These are phyloP conservation scores for Fusarium fujikuroi DNA, from an alignment of 2,329 filamentous ascomycete genomes.

Conservation along the genomic window DNA sequence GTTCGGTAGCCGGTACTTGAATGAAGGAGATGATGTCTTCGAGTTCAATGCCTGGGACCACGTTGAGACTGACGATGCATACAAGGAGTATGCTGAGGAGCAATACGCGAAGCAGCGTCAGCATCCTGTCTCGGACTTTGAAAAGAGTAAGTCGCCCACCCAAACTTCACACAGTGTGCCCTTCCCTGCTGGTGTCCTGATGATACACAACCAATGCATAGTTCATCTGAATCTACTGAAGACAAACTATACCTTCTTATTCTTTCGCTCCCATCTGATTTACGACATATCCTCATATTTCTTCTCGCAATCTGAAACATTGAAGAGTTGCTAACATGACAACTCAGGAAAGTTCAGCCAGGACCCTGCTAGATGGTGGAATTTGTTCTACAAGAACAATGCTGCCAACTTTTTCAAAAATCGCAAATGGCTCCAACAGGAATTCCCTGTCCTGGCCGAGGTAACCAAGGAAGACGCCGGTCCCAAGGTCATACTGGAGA, in stretches of 20 bases:
- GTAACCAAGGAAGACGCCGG: slow-evolving; percentile 78
- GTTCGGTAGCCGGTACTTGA: slow-evolving; percentile 89
- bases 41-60: slow-evolving; percentile 99
- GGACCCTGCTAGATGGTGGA: slow-evolving; percentile 96
- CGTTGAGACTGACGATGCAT: slow-evolving; percentile 89
- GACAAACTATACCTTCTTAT: slow-evolving; percentile 66
- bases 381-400: slow-evolving; percentile 98
- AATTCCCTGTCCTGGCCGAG: slow-evolving; percentile 88
- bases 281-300: slow-evolving; percentile 26
- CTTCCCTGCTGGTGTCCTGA: slow-evolving; percentile 56
- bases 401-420: slow-evolving; percentile 98
- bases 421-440: slow-evolving; percentile 94
- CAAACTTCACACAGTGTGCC: background rate
- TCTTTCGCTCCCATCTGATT: slow-evolving; percentile 82
- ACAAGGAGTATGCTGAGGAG: slow-evolving; percentile 84
- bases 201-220: slow-evolving; percentile 72
- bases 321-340: slow-evolving; percentile 52
- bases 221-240: slow-evolving; percentile 77
- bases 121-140: slow-evolving; percentile 90
- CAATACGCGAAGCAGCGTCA: slow-evolving; percentile 88
- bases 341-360: slow-evolving; percentile 80
- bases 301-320: slow-evolving; percentile 28
- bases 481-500: slow-evolving; percentile 79
- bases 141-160: slow-evolving; percentile 72
- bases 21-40: slow-evolving; percentile 88